Percentiles rank a stretch among this genome's conserved stretches.
phyloP scores from a whole-genome alignment of 2,329 filamentous ascomycete genomes.

The Torrubiella hemipterigena region DNA sequence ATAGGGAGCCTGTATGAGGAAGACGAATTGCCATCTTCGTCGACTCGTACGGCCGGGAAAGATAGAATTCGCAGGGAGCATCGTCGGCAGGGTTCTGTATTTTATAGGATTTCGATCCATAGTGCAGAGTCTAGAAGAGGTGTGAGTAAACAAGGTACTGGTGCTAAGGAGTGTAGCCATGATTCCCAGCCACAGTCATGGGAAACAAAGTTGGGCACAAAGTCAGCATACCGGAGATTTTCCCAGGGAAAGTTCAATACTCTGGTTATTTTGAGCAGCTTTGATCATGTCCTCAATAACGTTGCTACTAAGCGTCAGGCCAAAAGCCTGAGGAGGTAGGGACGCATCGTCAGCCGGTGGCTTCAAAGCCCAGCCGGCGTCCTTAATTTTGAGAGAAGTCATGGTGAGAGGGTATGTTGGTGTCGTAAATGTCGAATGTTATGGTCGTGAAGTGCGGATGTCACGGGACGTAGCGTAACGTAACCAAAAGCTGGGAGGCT shows the following conservation, averaged over 20 bases:
- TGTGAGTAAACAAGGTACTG: slow-evolving; percentile 2
- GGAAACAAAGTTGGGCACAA: background rate
- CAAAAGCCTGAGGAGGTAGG: slow-evolving; percentile 43
- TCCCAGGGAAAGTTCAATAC: slow-evolving; percentile 45
- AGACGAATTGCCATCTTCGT: slow-evolving; percentile 33
- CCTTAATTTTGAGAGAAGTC: slow-evolving; percentile 43
- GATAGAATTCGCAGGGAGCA: slow-evolving; percentile 43
- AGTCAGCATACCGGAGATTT: slow-evolving; percentile 43
- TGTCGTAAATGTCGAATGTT: no score
- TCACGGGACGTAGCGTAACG: background rate
- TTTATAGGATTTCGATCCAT: slow-evolving; percentile 36
- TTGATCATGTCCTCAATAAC: slow-evolving; percentile 52
- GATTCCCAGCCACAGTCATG: background rate
- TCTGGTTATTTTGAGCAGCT: slow-evolving; percentile 43
- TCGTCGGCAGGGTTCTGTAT: slow-evolving; percentile 32
- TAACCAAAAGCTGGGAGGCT: no score
- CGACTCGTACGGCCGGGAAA: slow-evolving; percentile 37
- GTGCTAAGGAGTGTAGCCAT: background rate
- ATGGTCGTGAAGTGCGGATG: no score
- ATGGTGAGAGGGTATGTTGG: no score
- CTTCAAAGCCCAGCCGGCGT: slow-evolving; percentile 44
- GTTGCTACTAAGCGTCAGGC: slow-evolving; percentile 43
- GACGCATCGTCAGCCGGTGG: slow-evolving; percentile 32
- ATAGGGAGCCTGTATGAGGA: slow-evolving; percentile 38
- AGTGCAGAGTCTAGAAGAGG: slow-evolving; percentile 35